Evolutionary conservation across 208 protist species (phyloP), one percentile per base, ranked within the genome.

Genomic region (Wallacemonas rigidus): DNA sequence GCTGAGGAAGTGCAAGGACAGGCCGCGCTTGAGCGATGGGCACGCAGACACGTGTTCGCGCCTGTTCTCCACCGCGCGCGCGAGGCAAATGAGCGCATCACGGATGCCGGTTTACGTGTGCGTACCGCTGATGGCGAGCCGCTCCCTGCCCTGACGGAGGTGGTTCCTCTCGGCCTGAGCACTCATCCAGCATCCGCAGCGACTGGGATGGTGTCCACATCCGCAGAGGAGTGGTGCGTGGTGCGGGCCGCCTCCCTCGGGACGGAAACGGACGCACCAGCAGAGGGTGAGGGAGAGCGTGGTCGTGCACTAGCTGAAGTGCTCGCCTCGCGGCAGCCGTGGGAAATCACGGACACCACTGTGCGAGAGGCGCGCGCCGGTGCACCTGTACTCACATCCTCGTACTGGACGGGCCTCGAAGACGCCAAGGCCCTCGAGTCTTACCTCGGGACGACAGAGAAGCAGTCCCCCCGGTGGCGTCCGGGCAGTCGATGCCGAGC

Each of bases 351-450:
- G 8, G 64, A 58, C 15, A 35, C 14, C 3, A 14, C n/a, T 4
- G 7, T 48, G n/a, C 12, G 11, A 11, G 58, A 67, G 36, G 58
- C 58, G 45, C 55, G 70, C 6, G 38, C 7, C 0, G 64, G 64
- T 4, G 43, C 17, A 3, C 39, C 40, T 44, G 14, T 36, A 35
- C 50, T 69, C 36, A 58, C 48, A 11, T 64, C 70, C 6, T 67
- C 75, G 11, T 91, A 87, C 64, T 88, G 79, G 72, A 88, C 86
- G 0, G 81, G 80, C 15, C 36, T 84, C 1, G 62, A 76, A 14
- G 75, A 87, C 26, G 82, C 83, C 44, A 74, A 79, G 26, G 56
- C 47, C 15, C 82, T 83, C 36, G 70, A 79, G 67, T 26, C 67
- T 39, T 64, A 71, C 67, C 26, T 68, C 36, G 57, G 12, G 9